A percentile compares a stretch with the other conserved stretches of the same genome.
These are phyloP conservation scores for Blastobotrys robertii DNA, from an alignment of 805 yeast species.

Conservation along the genomic window DNA sequence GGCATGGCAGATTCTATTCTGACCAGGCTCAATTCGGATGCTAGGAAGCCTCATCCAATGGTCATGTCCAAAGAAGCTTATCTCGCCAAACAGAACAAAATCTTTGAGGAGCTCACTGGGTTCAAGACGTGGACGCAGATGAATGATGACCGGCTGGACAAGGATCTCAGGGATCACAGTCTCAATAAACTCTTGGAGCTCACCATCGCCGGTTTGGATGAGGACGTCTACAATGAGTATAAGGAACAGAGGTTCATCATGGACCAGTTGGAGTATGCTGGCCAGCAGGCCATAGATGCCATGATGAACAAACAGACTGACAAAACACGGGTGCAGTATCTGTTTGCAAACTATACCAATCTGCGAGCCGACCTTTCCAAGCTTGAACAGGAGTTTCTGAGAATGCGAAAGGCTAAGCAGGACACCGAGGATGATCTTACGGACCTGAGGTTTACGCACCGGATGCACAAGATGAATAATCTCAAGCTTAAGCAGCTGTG, in stretches of 20 bases:
- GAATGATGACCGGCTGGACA: slow-evolving; percentile 2
- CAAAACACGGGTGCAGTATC: not conserved
- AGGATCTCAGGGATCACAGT: slow-evolving; percentile 5
- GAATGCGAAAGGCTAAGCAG: slow-evolving; percentile 1
- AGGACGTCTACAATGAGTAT: slow-evolving; percentile 18
- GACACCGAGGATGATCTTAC: slow-evolving; percentile 1
- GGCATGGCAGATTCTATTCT: too few relatives aligned
- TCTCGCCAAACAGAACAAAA: slow-evolving; percentile 18
- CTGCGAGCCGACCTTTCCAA: slow-evolving; percentile 6
- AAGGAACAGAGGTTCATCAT: slow-evolving; percentile 10
- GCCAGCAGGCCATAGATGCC: not conserved
- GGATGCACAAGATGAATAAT: not conserved
- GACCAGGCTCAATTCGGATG: not conserved
- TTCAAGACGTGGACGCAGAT: slow-evolving; percentile 5
- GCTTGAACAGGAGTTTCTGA: slow-evolving; percentile 7
- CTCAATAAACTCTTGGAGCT: slow-evolving; percentile 17
- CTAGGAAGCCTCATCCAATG: not conserved
- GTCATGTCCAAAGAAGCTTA: slow-evolving; percentile 18
- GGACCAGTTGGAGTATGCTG: slow-evolving; percentile 5
- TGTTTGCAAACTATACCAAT: slow-evolving; percentile 3
- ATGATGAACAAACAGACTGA: not conserved
- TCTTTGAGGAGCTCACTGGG: slow-evolving; percentile 20
- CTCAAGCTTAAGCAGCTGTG: slow-evolving; percentile 1
- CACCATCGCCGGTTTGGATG: slow-evolving; percentile 22
- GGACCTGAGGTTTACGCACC: not conserved